Conservation (phyloP, 2,329 filamentous ascomycete species). For the Lachnellula cervina region DNA sequence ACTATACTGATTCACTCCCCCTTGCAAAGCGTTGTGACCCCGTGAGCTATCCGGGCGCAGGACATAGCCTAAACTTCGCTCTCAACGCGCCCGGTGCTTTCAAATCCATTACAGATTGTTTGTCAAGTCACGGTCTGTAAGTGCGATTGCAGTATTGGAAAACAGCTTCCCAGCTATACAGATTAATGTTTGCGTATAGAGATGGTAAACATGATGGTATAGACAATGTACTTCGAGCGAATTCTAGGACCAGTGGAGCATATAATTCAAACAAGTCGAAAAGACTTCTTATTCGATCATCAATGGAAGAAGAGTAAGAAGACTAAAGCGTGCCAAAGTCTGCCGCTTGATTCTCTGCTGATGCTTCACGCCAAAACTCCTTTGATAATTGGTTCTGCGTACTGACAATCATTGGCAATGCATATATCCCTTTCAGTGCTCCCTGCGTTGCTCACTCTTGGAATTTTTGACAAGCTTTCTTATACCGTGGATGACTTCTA, state of each 20-base stretch:
- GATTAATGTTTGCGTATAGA: neutral
- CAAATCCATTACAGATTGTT: conserved; percentile 7
- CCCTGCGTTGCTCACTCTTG: neutral
- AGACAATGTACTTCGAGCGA: neutral
- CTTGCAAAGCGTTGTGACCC: conserved; percentile 18
- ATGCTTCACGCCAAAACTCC: neutral
- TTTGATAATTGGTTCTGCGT: neutral
- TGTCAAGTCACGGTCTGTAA: neutral
- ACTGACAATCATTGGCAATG: neutral
- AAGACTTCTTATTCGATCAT: too few species aligned
- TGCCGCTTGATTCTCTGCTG: neutral
- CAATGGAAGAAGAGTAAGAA: neutral
- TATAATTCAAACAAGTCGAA: neutral
- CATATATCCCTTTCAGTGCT: neutral
- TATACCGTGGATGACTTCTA: neutral
- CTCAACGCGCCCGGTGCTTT: conserved; percentile 9
- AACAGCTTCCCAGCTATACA: neutral
- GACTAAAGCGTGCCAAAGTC: neutral
- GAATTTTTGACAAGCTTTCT: neutral
- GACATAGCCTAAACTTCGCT: conserved; percentile 33
- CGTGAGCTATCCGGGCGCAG: conserved; percentile 32
- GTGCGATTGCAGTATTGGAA: neutral
- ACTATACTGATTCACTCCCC: conserved; percentile 1
- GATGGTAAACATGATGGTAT: neutral
- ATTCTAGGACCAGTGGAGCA: neutral